These are phyloP conservation scores for Lactarius hatsudake DNA, from an alignment of 768 basidiomycete genomes.

Conservation along the genomic window DNA sequence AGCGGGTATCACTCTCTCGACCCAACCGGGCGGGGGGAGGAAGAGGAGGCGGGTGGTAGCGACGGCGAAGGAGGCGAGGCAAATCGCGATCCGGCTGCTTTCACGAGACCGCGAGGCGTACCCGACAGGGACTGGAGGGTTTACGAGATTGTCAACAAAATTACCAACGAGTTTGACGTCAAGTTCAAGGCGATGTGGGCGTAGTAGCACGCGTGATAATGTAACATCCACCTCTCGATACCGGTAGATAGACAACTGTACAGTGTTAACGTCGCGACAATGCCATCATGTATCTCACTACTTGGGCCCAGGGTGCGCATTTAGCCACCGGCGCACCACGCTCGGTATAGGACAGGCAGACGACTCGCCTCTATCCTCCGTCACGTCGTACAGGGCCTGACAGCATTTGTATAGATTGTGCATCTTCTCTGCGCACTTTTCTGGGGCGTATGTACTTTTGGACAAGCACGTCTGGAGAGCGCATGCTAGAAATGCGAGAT, in stretches of 20 bases:
- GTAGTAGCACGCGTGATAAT: neutral
- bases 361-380: slow-evolving; percentile 43
- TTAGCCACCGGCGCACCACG: slow-evolving; percentile 59
- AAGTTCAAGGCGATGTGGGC: slow-evolving; percentile 64
- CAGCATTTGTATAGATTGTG: slow-evolving; percentile 62
- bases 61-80: neutral
- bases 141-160: slow-evolving; percentile 46
- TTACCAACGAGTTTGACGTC: slow-evolving; percentile 49
- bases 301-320: slow-evolving; percentile 40
- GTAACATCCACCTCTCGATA: no score
- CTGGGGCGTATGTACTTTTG: slow-evolving; percentile 61
- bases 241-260: neutral
- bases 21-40: slow-evolving; percentile 32
- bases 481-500: slow-evolving; percentile 47
- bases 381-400: slow-evolving; percentile 49
- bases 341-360: slow-evolving; percentile 59
- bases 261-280: neutral
- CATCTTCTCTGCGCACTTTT: slow-evolving; percentile 54
- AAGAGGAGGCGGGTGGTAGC: slow-evolving; percentile 29
- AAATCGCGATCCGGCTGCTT: slow-evolving; percentile 23
- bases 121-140: slow-evolving; percentile 53
- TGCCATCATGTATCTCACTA: neutral
- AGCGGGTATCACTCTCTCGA: slow-evolving; percentile 37
- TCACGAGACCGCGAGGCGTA: slow-evolving; percentile 40
- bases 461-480: slow-evolving; percentile 59